phyloP scores from a whole-genome alignment of 345 rosid species.

The Brassica napus region DNA sequence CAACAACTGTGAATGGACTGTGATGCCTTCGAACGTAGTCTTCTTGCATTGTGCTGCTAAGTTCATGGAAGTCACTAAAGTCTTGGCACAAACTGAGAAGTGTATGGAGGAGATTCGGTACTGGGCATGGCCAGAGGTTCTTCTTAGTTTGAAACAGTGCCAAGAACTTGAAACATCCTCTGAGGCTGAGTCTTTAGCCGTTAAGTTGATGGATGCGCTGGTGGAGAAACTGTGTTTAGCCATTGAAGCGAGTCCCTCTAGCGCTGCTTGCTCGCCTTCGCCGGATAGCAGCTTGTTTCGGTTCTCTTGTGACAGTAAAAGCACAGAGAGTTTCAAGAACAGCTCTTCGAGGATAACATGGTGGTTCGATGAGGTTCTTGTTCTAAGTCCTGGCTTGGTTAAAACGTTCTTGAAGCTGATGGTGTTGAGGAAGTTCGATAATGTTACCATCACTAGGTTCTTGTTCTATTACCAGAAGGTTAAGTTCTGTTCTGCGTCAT shows the following conservation, averaged over 20 bases:
- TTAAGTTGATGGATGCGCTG: conserved; percentile 62
- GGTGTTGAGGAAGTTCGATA: conserved; percentile 62
- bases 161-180: conserved; percentile 51
- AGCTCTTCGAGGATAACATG: conserved; percentile 52
- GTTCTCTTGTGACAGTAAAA: conserved; percentile 74
- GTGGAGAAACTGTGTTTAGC: conserved; percentile 55
- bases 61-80: conserved; percentile 68
- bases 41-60: conserved; percentile 66
- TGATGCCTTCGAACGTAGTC: conserved; percentile 58
- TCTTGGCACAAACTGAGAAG: conserved; percentile 62
- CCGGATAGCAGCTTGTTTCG: conserved; percentile 73
- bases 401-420: conserved; percentile 52
- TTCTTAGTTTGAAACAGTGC: conserved; percentile 66
- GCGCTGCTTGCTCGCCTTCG: conserved; percentile 68
- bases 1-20: conserved; percentile 52
- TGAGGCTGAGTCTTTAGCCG: conserved; percentile 44
- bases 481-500: conserved; percentile 44
- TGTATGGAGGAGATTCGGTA: conserved; percentile 60
- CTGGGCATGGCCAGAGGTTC: conserved; percentile 85
- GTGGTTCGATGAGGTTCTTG: conserved; percentile 87
- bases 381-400: conserved; percentile 47
- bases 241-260: conserved; percentile 70
- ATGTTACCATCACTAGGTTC: conserved; percentile 56
- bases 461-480: conserved; percentile 83
- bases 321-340: conserved; percentile 84